Conservation (phyloP, 192 early-diverging fungal genomes). For the Radiomyces spectabilis region DNA sequence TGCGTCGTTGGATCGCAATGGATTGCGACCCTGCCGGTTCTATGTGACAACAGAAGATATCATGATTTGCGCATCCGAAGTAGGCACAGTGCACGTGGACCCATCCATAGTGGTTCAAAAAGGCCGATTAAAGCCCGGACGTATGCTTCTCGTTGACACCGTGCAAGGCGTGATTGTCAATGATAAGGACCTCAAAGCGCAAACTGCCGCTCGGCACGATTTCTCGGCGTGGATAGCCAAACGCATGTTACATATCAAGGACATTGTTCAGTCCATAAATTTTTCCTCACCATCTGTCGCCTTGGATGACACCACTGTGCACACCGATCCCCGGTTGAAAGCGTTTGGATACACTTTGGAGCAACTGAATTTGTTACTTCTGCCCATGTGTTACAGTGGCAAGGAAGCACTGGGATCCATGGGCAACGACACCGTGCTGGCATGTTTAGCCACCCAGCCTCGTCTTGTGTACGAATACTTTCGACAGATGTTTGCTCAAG, state of each 20-base stretch:
- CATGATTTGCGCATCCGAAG: constrained; percentile 98
- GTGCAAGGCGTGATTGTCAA: constrained; percentile 83
- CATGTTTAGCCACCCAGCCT: constrained; percentile 83
- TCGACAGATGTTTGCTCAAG: constrained; percentile 96
- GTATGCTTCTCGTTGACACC: constrained; percentile 97
- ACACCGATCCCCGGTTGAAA: constrained; percentile 71
- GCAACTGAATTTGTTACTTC: constrained; percentile 82
- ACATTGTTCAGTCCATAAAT: constrained; percentile 35
- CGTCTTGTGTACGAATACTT: constrained; percentile 97
- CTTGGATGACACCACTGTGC: constrained; percentile 56
- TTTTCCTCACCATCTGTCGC: constrained; percentile 17
- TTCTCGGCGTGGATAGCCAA: constrained; percentile 83
- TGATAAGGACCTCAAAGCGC: constrained; percentile 82
- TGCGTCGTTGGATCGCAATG: constrained; percentile 95
- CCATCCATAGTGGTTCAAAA: constrained; percentile 76
- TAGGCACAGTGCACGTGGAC: constrained; percentile 82
- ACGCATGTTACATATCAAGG: constrained; percentile 69
- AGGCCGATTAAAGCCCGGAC: constrained; percentile 93
- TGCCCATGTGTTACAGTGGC: constrained; percentile 81
- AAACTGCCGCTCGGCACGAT: constrained; percentile 59
- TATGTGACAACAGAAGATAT: constrained; percentile 87
- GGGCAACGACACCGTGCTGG: constrained; percentile 95
- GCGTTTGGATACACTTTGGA: constrained; percentile 92
- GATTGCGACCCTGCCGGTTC: constrained; percentile 94
- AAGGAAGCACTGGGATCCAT: constrained; percentile 98